Evolutionary conservation across 225 moss, liverwort and hornwort genomes (phyloP).

Genomic region (Marchantia paleacea): DNA sequence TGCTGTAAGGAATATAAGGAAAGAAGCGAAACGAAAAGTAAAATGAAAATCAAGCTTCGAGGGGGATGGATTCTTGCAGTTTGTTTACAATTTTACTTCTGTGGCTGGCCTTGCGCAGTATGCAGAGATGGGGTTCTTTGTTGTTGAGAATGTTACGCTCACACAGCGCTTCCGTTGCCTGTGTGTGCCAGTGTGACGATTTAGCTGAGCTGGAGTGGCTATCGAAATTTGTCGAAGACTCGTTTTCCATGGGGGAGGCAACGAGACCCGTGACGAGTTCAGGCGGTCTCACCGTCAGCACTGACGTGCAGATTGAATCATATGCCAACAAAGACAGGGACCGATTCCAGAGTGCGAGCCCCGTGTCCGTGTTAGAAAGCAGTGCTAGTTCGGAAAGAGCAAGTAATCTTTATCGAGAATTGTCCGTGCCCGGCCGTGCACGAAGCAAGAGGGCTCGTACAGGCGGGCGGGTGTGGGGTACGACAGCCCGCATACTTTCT

Average conservation of each 20-base stretch:
- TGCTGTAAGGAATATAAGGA: too few species aligned
- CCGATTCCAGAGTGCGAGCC: slow-evolving; percentile 65
- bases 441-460: slow-evolving; percentile 89
- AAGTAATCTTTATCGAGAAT: slow-evolving; percentile 53
- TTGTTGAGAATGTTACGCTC: slow-evolving; percentile 23
- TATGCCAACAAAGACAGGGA: slow-evolving; percentile 47
- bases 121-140: slow-evolving; percentile 23
- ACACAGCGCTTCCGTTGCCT: slow-evolving; percentile 26
- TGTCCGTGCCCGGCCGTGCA: slow-evolving; percentile 82
- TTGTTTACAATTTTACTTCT: slow-evolving; percentile 17
- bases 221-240: slow-evolving; percentile 87
- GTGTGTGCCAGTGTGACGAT: slow-evolving; percentile 73
- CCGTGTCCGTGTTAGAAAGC: slow-evolving; percentile 81
- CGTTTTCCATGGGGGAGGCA: slow-evolving; percentile 59
- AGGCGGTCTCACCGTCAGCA: slow-evolving; percentile 36
- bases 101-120: slow-evolving; percentile 26
- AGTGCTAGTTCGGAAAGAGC: slow-evolving; percentile 58
- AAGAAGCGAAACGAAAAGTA: not conserved
- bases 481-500: slow-evolving; percentile 39
- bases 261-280: slow-evolving; percentile 10
- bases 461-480: slow-evolving; percentile 60
- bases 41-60: not conserved
- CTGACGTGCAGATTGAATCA: slow-evolving; percentile 42
- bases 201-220: slow-evolving; percentile 91
- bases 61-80: not conserved